phyloP scores from a whole-genome alignment of 306 rosid genomes.

The Cicer arietinum region DNA sequence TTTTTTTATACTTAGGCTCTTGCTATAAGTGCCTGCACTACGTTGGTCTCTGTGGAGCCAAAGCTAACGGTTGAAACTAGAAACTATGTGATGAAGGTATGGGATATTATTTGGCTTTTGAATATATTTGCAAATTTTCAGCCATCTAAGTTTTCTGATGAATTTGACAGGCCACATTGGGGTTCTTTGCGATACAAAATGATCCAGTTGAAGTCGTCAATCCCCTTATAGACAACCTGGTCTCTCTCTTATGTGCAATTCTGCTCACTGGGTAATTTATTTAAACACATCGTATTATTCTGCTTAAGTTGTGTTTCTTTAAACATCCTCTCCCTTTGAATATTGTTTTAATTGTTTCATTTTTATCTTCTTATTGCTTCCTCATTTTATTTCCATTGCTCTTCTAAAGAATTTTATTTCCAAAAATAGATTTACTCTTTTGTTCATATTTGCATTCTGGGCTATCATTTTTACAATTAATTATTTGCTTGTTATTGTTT shows the following conservation, averaged over 20 bases:
- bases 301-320: constrained; percentile 26
- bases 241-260: constrained; percentile 92
- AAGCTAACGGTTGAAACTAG: constrained; percentile 92
- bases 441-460: constrained; percentile 12
- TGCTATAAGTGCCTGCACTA: constrained; percentile 96
- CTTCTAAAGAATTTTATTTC: not conserved
- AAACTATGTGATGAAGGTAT: constrained; percentile 70
- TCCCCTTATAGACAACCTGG: constrained; percentile 85
- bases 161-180: constrained; percentile 89
- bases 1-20: constrained; percentile 66
- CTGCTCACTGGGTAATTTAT: constrained; percentile 85
- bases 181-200: constrained; percentile 94
- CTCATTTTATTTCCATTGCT: too few relatives aligned
- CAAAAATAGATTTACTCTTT: constrained; percentile 4
- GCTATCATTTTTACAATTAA: constrained; percentile 23
- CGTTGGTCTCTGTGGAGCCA: constrained; percentile 95
- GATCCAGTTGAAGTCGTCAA: constrained; percentile 83
- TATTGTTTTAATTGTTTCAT: constrained; percentile 3
- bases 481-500: constrained; percentile 13
- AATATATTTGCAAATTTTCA: constrained; percentile 20
- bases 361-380: not conserved
- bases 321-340: constrained; percentile 31
- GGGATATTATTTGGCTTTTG: constrained; percentile 39
- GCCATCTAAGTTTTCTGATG: constrained; percentile 43
- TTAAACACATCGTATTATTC: constrained; percentile 24